phyloP scores from a whole-genome alignment of 306 rosid species.

The Canavalia gladiata region DNA sequence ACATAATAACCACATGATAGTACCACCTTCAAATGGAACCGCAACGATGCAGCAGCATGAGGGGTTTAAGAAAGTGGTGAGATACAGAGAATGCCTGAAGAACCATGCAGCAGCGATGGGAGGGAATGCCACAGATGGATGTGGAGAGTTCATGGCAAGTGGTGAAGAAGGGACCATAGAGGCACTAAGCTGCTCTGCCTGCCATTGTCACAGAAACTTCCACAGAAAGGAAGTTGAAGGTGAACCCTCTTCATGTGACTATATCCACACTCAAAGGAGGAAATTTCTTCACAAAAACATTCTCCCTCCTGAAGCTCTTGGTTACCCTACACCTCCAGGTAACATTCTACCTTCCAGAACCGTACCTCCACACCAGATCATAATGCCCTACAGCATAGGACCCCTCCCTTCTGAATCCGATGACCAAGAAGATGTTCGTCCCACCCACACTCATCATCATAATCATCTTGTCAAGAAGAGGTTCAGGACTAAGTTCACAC shows the following conservation, averaged over 20 bases:
- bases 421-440: constrained; percentile 60
- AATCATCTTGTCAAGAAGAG: constrained; percentile 61
- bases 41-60: constrained; percentile 35
- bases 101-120: constrained; percentile 97
- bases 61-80: constrained; percentile 50
- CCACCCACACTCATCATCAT: no score
- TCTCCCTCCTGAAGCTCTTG: constrained; percentile 53
- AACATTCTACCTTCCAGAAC: constrained; percentile 65
- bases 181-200: constrained; percentile 86
- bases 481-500: constrained; percentile 78
- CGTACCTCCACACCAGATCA: constrained; percentile 65
- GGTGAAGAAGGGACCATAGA: constrained; percentile 85
- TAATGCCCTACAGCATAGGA: constrained; percentile 77
- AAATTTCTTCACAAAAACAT: constrained; percentile 60
- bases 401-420: constrained; percentile 72
- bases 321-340: constrained; percentile 65
- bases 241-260: constrained; percentile 43
- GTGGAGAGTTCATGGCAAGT: constrained; percentile 95
- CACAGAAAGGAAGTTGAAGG: constrained; percentile 80
- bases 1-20: constrained; percentile 52
- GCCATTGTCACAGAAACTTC: constrained; percentile 92
- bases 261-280: constrained; percentile 36
- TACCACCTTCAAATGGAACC: constrained; percentile 52
- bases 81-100: constrained; percentile 85
- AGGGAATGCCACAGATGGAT: constrained; percentile 88